Base-by-base conservation (phyloP, 1,284 basidiomycete genomes). In the Fomitopsis schrenkii region DNA sequence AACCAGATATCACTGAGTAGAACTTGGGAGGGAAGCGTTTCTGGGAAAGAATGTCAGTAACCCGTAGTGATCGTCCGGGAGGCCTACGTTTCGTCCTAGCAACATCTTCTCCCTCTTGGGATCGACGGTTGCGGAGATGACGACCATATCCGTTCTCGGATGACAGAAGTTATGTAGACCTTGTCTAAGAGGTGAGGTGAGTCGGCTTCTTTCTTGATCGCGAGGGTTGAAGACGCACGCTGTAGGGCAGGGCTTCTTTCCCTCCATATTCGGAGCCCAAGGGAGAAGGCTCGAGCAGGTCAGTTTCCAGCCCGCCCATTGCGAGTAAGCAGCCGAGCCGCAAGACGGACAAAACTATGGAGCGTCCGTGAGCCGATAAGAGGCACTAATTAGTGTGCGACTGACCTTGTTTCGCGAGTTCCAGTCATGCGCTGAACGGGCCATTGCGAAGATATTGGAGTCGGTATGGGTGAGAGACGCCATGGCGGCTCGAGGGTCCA, bases 261-360 rank as follows among this genome's bases (percentile, higher is more conserved):
- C 83, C 54, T 76, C 75, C 58, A 86, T 85, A 62, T 87, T 80
- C 15, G 26, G 48, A 17, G 81, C 79, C 86, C 90, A 90, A 3
- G 90, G 89, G 30, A 92, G 73, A 10, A 93, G 76, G 0, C 90
- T 83, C 2, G 83, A 78, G 72, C 97, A 99, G 5, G 84, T 82
- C 3, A 95, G 77, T 76, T 99, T 99, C 94, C 95, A 98, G 0
- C 97, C 97, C 4, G 88, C 94, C 95, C 96, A 98, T 64, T 94
- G 81, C 0, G 93, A 92, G 72, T 95, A 93, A 1, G 89, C 87
- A 3, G 82, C 82, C 0, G 88, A 84, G 1, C 95, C 94, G 73
- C 97, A 98, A 0, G 84, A 88, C 1, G 95, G 84, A 72, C 97
- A 99, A 76, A 91, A 97, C 88, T 93, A 30, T 63, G 65, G 44